Evolutionary conservation across 768 basidiomycete species (phyloP).

Genomic region (Myochromella boudieri): DNA sequence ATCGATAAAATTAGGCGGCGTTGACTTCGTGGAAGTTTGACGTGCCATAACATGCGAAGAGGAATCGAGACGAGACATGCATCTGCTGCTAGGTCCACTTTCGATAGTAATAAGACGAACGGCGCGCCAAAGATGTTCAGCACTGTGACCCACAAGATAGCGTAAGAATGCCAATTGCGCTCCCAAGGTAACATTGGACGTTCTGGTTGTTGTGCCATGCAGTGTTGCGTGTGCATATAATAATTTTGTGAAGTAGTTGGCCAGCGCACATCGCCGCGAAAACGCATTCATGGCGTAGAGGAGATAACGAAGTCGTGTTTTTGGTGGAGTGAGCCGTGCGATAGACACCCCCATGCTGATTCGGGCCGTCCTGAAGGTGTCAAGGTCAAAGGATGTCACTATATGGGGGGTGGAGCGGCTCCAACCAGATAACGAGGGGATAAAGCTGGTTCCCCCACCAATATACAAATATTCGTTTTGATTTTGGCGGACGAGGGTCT

Average conservation of each 20-base stretch:
- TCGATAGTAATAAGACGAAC: background rate
- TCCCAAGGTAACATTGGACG: background rate
- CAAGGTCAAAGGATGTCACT: background rate
- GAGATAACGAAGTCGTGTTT: background rate
- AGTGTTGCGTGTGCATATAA: background rate
- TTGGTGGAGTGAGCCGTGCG: background rate
- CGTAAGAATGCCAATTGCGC: background rate
- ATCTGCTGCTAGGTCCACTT: slow-evolving; percentile 26
- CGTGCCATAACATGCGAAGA: slow-evolving; percentile 22
- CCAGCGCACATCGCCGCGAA: background rate
- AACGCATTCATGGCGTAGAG: background rate
- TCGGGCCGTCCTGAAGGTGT: slow-evolving; percentile 11
- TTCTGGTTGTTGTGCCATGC: background rate
- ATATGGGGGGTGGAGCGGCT: background rate
- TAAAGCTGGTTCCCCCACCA: slow-evolving; percentile 8
- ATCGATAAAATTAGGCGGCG: slow-evolving; percentile 21
- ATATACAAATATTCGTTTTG: slow-evolving; percentile 8
- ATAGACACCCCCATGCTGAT: slow-evolving; percentile 5
- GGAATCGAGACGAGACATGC: slow-evolving; percentile 23
- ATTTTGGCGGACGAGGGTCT: slow-evolving; percentile 6
- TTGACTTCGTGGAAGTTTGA: slow-evolving; percentile 20
- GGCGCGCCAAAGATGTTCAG: background rate
- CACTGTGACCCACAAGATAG: background rate
- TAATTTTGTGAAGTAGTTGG: background rate
- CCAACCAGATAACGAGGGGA: slow-evolving; percentile 16